Evolutionary conservation across 1,139 yeast species (phyloP), one percentile per base, ranked within the genome.

Genomic region (Citeromyces hawaiiensis): DNA sequence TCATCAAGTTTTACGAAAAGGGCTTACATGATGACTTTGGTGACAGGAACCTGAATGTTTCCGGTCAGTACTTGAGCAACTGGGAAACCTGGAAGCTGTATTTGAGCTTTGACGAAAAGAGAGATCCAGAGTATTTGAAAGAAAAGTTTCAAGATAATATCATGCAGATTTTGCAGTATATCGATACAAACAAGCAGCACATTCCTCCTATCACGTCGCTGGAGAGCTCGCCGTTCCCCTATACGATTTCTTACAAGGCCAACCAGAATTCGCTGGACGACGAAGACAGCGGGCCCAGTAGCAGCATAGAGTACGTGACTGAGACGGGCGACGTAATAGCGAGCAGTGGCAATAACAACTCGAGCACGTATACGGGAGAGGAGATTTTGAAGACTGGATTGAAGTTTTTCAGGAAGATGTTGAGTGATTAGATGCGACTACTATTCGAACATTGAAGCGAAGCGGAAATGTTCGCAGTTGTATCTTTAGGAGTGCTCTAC

Each of bases 201-300:
- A 75, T 83, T 3, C 94, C 94, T 2, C 83, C 85, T 1, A 79
- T 83, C 16, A 74, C 82, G 4, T 70, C 83, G 2, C 61, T 78
- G 11, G 86, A 78, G 10, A 62, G 71, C 27, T 60, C 76, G 14
- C 88, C 91, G 3, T 83, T 82, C 48, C 85, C 85, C 0, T 82
- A 76, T 51, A 56, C 59, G 39, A 58, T 70, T 9, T 50, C 55
- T 10, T 51, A 44, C 8, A 27, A 17, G 7, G 32, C 19, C 11
- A 23, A 23, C 27, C 27, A 23, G 11, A 23, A 23, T 11, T 23
- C 27, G 27, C n/a, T 23, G 33, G 17, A 19, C 19, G 25, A 23
- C 14, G 23, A 37, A 17, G 40, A 40, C 27, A 10, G 38, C 23
- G 13, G 21, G 9, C 31, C 32, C 35, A 39, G 38, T 7, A 43